Conservation (phyloP, 2,329 filamentous ascomycete genomes). For the Trichophyton schoenleinii region DNA sequence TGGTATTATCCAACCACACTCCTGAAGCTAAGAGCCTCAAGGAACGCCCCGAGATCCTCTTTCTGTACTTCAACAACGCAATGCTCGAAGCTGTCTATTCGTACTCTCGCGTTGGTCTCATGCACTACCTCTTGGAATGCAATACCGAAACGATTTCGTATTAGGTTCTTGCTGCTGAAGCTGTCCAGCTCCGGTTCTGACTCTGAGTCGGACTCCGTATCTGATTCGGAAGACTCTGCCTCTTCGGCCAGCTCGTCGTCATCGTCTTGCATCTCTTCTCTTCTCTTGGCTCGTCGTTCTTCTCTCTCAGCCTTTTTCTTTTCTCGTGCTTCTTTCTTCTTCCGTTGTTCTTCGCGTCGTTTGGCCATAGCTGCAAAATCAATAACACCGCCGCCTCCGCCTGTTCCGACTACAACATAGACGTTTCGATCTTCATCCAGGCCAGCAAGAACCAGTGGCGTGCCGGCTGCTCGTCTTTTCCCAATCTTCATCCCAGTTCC, state of each 20-base stretch:
- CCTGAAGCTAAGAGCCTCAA: slow-evolving; percentile 87
- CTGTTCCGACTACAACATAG: slow-evolving; percentile 87
- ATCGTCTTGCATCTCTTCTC: slow-evolving; percentile 40
- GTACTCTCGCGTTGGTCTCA: slow-evolving; percentile 76
- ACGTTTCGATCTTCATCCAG: slow-evolving; percentile 76
- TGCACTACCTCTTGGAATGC: slow-evolving; percentile 91
- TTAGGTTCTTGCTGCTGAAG: slow-evolving; percentile 49
- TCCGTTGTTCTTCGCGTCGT: slow-evolving; percentile 50
- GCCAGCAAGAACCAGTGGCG: slow-evolving; percentile 79
- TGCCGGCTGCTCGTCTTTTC: slow-evolving; percentile 40
- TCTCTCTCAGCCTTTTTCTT: slow-evolving; percentile 51
- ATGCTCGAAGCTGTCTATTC: slow-evolving; percentile 94
- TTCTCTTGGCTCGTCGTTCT: slow-evolving; percentile 50
- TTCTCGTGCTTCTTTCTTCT: slow-evolving; percentile 51
- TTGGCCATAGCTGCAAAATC: slow-evolving; percentile 55
- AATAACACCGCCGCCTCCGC: slow-evolving; percentile 66
- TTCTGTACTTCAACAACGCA: slow-evolving; percentile 97
- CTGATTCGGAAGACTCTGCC: slow-evolving; percentile 52
- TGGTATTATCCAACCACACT: slow-evolving; percentile 51
- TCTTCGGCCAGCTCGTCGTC: slow-evolving; percentile 51
- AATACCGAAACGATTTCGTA: slow-evolving; percentile 80
- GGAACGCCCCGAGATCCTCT: slow-evolving; percentile 79
- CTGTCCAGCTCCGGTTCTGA: slow-evolving; percentile 41
- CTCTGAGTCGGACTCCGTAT: slow-evolving; percentile 23
- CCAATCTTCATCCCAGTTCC: slow-evolving; percentile 50